These are phyloP conservation scores for Aspergillus vadensis DNA, from an alignment of 2,329 filamentous ascomycete genomes.

Conservation along the genomic window DNA sequence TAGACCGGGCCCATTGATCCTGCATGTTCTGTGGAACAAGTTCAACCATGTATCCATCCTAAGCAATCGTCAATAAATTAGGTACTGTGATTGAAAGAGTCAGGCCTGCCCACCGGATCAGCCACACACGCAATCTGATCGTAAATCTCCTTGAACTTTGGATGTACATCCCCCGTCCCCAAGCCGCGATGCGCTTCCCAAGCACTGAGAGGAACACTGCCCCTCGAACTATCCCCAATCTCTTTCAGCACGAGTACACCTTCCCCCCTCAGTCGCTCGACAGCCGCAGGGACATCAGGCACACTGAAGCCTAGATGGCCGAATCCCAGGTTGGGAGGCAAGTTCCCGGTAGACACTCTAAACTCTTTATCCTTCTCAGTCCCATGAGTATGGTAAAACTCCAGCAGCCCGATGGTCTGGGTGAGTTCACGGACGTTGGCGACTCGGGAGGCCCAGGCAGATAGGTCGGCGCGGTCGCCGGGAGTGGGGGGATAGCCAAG, in stretches of 20 bases:
- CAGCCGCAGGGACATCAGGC: slow-evolving; percentile 35
- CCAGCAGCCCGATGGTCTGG: slow-evolving; percentile 37
- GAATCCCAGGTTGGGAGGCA: slow-evolving; percentile 40
- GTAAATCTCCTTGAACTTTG: slow-evolving; percentile 38
- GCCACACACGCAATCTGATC: slow-evolving; percentile 42
- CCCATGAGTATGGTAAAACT: slow-evolving; percentile 42
- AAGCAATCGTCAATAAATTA: neutral
- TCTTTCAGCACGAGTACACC: slow-evolving; percentile 42
- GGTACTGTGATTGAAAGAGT: neutral
- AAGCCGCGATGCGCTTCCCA: slow-evolving; percentile 40
- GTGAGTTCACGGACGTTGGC: slow-evolving; percentile 30
- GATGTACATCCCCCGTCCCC: slow-evolving; percentile 36
- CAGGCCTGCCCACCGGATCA: slow-evolving; percentile 38
- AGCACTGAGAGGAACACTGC: slow-evolving; percentile 34
- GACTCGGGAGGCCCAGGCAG: slow-evolving; percentile 32
- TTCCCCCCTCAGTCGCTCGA: slow-evolving; percentile 31
- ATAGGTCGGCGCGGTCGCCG: slow-evolving; percentile 29
- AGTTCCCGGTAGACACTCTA: slow-evolving; percentile 34
- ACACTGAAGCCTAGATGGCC: slow-evolving; percentile 44
- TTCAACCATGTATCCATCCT: slow-evolving; percentile 39
- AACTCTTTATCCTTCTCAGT: slow-evolving; percentile 29
- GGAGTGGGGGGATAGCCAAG: slow-evolving; percentile 39
- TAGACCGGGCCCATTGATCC: neutral
- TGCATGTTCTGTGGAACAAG: neutral
- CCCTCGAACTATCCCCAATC: slow-evolving; percentile 30